Conservation (phyloP, 306 rosid species). For the Hippophae rhamnoides region DNA sequence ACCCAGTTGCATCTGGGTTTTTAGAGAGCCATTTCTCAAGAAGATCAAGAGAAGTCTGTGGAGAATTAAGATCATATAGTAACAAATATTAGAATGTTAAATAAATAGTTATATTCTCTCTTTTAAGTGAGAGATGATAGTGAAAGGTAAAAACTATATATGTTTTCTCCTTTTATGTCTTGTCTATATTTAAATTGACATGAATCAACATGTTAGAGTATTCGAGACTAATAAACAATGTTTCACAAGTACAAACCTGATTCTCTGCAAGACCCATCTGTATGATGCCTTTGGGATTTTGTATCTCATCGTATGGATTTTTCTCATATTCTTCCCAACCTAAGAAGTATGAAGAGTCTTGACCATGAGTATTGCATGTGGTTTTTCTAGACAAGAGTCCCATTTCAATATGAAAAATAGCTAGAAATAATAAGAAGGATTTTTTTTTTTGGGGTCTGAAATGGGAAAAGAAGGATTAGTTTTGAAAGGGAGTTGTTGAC, state of each 20-base stretch:
- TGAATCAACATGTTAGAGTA: too few relatives aligned
- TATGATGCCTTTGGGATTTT: conserved; percentile 79
- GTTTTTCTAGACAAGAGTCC: conserved; percentile 58
- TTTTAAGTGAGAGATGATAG: too few relatives aligned
- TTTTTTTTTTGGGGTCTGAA: neutral
- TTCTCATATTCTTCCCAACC: conserved; percentile 94
- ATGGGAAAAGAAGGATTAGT: neutral
- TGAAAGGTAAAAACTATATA: too few relatives aligned
- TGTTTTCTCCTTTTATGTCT: neutral
- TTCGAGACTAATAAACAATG: too few relatives aligned
- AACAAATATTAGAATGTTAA: neutral
- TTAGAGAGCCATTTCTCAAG: conserved; percentile 64
- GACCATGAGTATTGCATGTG: conserved; percentile 84
- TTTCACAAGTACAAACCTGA: conserved; percentile 37
- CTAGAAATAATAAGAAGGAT: neutral
- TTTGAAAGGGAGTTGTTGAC: too few relatives aligned
- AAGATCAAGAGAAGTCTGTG: conserved; percentile 73
- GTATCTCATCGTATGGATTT: conserved; percentile 51
- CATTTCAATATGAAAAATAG: conserved; percentile 24
- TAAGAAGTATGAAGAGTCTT: conserved; percentile 91
- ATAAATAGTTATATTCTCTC: too few relatives aligned
- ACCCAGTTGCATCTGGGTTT: conserved; percentile 68
- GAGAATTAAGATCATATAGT: neutral
- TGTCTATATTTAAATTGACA: neutral
- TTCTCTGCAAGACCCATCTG: conserved; percentile 99